A percentile compares a stretch with the other conserved stretches of the same genome.
Conservation (phyloP, 495 filamentous ascomycete species). For the Aspergillus nidulans region DNA sequence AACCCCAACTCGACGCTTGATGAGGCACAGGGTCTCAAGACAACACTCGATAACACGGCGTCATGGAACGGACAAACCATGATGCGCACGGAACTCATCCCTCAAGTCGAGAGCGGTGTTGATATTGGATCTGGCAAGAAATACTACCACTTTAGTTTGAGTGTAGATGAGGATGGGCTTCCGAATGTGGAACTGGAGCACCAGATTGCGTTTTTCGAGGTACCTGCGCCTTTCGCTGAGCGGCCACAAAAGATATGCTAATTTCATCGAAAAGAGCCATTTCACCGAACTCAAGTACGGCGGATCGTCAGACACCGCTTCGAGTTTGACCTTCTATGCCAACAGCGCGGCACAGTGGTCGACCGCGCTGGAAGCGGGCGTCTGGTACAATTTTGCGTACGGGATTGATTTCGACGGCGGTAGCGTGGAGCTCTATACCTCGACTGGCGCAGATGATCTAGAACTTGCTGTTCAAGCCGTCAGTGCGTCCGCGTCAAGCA, state of each 20-base stretch:
- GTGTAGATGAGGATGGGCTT: conserved; percentile 53
- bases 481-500: conserved; percentile 55
- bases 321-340: conserved; percentile 51
- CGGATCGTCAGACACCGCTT: conserved; percentile 45
- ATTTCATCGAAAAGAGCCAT: conserved; percentile 48
- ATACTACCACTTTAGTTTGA: conserved; percentile 69
- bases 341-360: conserved; percentile 50
- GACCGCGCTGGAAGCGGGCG: conserved; percentile 46
- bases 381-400: conserved; percentile 71
- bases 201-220: conserved; percentile 67
- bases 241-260: not conserved
- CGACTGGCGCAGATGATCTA: conserved; percentile 53
- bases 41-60: conserved; percentile 58
- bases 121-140: conserved; percentile 58
- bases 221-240: not conserved
- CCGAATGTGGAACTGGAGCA: conserved; percentile 61
- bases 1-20: conserved; percentile 58
- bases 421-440: conserved; percentile 67
- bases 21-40: conserved; percentile 61
- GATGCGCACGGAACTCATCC: conserved; percentile 62
- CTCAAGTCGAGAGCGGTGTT: conserved; percentile 45
- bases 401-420: conserved; percentile 57
- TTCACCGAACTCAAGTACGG: conserved; percentile 76
- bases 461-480: conserved; percentile 55
- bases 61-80: conserved; percentile 61